Conservation (phyloP, 1,284 basidiomycete species). For the Fomes fomentarius region DNA sequence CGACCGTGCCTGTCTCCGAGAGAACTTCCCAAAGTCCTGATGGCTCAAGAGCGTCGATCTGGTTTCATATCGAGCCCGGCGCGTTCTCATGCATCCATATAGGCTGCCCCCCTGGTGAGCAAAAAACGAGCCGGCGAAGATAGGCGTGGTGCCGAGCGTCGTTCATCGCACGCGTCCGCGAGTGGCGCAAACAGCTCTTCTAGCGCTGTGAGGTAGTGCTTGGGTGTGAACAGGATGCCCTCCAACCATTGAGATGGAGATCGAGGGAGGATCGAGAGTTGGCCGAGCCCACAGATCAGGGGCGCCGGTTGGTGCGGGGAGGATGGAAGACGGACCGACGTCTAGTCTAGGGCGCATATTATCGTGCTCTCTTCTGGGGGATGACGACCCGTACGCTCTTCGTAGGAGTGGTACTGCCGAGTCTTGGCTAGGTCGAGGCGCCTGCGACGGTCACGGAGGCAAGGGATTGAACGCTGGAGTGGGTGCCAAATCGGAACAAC, state of each 20-base stretch:
- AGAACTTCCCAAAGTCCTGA: slow-evolving; percentile 7
- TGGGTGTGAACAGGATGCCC: neutral
- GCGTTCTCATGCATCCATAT: slow-evolving; percentile 11
- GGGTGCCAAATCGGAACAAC: no score
- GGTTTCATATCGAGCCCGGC: slow-evolving; percentile 2
- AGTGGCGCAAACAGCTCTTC: slow-evolving; percentile 11
- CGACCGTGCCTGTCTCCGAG: neutral
- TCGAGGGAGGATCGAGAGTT: neutral
- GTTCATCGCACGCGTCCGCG: neutral
- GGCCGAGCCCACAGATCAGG: slow-evolving; percentile 5
- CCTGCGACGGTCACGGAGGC: slow-evolving; percentile 1
- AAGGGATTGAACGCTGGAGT: neutral
- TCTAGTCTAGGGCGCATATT: slow-evolving; percentile 7
- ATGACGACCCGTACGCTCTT: slow-evolving; percentile 2
- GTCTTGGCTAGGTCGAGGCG: neutral
- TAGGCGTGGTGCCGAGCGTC: neutral
- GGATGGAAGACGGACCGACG: slow-evolving; percentile 8
- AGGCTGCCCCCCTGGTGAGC: slow-evolving; percentile 10
- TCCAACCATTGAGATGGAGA: slow-evolving; percentile 1
- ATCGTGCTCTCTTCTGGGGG: slow-evolving; percentile 11
- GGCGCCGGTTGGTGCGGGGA: slow-evolving; percentile 8
- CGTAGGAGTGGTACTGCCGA: slow-evolving; percentile 13
- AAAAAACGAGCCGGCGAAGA: slow-evolving; percentile 5
- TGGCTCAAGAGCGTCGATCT: slow-evolving; percentile 18
- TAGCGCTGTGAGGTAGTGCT: neutral